Base-by-base conservation (phyloP, 2,329 filamentous ascomycete genomes). In the Cladosporium sp. region DNA sequence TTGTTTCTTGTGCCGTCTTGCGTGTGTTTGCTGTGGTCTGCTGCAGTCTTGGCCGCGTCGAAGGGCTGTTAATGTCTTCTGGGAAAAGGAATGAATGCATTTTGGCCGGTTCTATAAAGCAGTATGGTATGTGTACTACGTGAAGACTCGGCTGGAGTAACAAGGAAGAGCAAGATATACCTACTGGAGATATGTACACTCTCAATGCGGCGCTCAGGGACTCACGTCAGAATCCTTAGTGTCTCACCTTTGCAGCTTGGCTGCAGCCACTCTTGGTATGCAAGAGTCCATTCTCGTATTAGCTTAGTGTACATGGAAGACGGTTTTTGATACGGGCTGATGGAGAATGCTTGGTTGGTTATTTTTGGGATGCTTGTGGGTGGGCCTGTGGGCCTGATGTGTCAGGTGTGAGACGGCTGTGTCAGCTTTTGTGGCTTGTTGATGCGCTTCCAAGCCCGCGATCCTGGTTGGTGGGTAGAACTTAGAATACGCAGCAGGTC, bases 21-120 rank as follows among this genome's bases (percentile, higher is more conserved):
- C 18, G 21, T 5, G 46, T 16, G 30, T 6, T 25, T 46, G 34
- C 21, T 46, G 10, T 2, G 34, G 11, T 3, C 6, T 21, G 32
- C n/a, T 11, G 49, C 16, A 10, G 34, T 6, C 5, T 32, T 11
- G n/a, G n/a, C 13, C 32, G 54, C 54, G n/a, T 13, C 18, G 46
- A 34, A 39, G 59, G 14, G 3, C 13, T 5, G 16, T 39, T 30
- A 16, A 63, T 32, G n/a, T 63, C 60, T 43, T 63, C 60, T 6
- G 60, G 60, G 49, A 63, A 63, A 8, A 63, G 49, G n/a, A 63
- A 63, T 3, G 49, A 63, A 28, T 54, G 39, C 60, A 63, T 63
- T 1, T n/a, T 46, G 7, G 21, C 11, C 18, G 23, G n/a, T 25
- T 11, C 5, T 32, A n/a, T n/a, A 54, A 11, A 28, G 51, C 11